Evolutionary conservation across 805 yeast genomes (phyloP).

Genomic region (Pichia cabralensis): DNA sequence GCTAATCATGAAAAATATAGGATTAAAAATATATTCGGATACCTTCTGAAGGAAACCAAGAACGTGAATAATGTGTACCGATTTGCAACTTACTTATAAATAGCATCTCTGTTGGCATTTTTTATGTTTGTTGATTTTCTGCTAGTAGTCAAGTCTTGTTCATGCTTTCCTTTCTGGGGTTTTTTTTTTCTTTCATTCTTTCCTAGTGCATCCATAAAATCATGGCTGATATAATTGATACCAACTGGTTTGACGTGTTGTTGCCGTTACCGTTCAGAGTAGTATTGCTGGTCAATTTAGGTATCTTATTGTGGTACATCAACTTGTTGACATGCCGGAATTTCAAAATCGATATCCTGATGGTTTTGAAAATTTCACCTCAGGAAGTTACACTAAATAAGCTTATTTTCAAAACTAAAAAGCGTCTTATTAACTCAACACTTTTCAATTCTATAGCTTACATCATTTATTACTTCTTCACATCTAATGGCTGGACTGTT

Average conservation of each 20-base stretch:
- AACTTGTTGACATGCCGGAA: constrained; percentile 31
- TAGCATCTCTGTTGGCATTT: no score
- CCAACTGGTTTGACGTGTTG: constrained; percentile 1
- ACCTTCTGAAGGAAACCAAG: constrained; percentile 10
- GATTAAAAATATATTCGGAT: constrained; percentile 11
- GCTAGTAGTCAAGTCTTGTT: no score
- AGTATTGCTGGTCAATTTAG: constrained; percentile 37
- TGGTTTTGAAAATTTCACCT: constrained; percentile 28
- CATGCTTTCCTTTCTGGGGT: not conserved
- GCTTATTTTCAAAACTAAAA: constrained; percentile 12
- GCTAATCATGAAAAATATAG: constrained; percentile 46
- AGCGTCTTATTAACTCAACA: constrained; percentile 15
- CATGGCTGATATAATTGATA: not conserved
- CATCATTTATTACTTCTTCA: constrained; percentile 20
- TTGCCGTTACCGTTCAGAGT: constrained; percentile 43
- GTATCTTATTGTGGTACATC: constrained; percentile 44
- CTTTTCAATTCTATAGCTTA: constrained; percentile 21
- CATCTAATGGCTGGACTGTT: constrained; percentile 17
- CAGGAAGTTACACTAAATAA: constrained; percentile 14
- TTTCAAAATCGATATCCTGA: constrained; percentile 35
- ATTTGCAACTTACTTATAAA: no score
- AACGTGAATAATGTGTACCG: no score
- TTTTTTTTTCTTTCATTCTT: not conserved
- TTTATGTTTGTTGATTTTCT: no score
- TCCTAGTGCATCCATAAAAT: no score